Evolutionary conservation across 768 basidiomycete species (phyloP), one percentile per base, ranked within the genome.

Genomic region (Kwoniella europaea): DNA sequence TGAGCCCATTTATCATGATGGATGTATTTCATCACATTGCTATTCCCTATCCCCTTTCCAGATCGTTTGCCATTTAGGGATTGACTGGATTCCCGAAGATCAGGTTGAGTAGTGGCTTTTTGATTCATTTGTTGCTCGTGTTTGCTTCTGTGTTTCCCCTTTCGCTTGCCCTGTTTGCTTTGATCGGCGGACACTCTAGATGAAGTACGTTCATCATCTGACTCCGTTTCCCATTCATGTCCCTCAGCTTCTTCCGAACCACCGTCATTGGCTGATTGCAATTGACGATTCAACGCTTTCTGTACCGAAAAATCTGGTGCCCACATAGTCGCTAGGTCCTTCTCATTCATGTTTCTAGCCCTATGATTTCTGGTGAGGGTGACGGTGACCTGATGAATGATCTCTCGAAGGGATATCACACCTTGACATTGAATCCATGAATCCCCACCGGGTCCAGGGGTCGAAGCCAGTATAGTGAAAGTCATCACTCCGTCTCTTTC

Each of bases 401-500:
- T 60, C 41, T 60, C 58, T 24, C 62, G 13, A 10, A 63, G 41
- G 24, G 15, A 9, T 15, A 63, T 29, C 18, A 24, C 22, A 10
- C 13, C 44, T 27, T 50, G 62, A 52, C 62, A 63, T 27, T 43
- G 41, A 18, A 24, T n/a, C 13, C 10, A 10, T 18, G 10, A 4
- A 10, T 52, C 44, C 15, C 15, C 12, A 13, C 22, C 42, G 44
- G 16, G 13, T n/a, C 20, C 44, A 6, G 20, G 16, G 15, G 24
- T 43, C 4, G 22, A 50, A 12, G 15, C 59, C 3, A 12, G 4
- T 4, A 63, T 50, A 13, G 62, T 63, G 18, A 43, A 63, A 6
- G 41, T 24, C 15, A 63, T 44, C 18, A 50, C 62, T 15, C 62
- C 62, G 5, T 44, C 62, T 29, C 62, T 13, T 43, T 52, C 18